Conservation (phyloP, 2,329 filamentous ascomycete species). For the Fusarium secorum region DNA sequence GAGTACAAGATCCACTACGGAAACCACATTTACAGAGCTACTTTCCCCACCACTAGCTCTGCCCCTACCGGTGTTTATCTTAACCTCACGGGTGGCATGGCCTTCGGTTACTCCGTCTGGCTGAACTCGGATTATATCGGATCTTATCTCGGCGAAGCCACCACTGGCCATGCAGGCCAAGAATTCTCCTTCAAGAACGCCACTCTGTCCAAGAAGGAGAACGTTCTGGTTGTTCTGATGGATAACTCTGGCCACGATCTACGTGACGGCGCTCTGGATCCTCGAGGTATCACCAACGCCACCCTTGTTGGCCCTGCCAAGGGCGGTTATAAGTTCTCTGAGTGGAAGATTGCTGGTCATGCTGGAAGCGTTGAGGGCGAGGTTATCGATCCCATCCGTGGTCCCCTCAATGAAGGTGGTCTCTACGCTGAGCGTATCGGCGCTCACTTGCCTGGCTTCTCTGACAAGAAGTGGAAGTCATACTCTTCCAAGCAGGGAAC, state of each 20-base stretch:
- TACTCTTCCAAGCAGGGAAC: constrained; percentile 42
- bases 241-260: constrained; percentile 69
- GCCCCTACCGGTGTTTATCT: constrained; percentile 56
- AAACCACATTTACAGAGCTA: constrained; percentile 62
- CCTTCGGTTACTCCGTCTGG: constrained; percentile 66
- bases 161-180: constrained; percentile 46
- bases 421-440: constrained; percentile 65
- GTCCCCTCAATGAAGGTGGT: constrained; percentile 65
- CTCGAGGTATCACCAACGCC: constrained; percentile 61
- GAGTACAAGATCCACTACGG: constrained; percentile 65
- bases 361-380: constrained; percentile 59
- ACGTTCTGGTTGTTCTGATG: constrained; percentile 63
- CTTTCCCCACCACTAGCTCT: constrained; percentile 52
- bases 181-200: constrained; percentile 61
- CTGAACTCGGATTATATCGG: constrained; percentile 65
- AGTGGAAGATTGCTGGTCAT: constrained; percentile 66
- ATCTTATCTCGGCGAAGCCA: constrained; percentile 61
- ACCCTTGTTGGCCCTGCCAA: constrained; percentile 53
- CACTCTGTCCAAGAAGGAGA: constrained; percentile 52
- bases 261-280: constrained; percentile 55
- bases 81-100: constrained; percentile 60
- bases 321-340: constrained; percentile 51
- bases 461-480: constrained; percentile 55
- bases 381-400: constrained; percentile 62
- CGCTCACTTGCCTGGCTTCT: constrained; percentile 65